Evolutionary conservation across 208 protist genomes (phyloP), one percentile per base, ranked within the genome.

Genomic region (Acanthamoeba quina): DNA sequence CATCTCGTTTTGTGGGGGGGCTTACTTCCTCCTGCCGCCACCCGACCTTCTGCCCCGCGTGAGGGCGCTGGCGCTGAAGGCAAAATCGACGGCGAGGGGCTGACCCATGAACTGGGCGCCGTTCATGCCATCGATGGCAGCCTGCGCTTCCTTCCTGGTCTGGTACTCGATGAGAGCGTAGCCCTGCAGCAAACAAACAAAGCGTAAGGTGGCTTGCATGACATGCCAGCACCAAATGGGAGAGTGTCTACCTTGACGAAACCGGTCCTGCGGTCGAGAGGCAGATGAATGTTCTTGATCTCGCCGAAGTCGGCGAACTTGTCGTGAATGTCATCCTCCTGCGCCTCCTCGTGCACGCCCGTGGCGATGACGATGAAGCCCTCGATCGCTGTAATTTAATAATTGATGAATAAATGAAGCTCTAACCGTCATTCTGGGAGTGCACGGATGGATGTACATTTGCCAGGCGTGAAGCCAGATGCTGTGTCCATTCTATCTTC

Each of bases 111-210:
- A 82, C 52, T 96, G 58, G 0, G 68, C 15, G 5, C 95, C 95
- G 4, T 80, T 76, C 29, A 78, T 86, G 24, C 78, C 58, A 24
- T 95, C 93, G 47, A 97, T 95, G 24, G 96, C 96, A n/a, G 76
- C 83, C 41, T 95, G 58, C 21, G 96, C 96, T 49, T 97, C 95
- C 34, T n/a, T 37, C 34, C 92, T 47, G 7, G 70, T 95, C 72
- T 96, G 56, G 44, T 97, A 97, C 47, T 97, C 96, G 19, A 97
- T 95, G 19, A 97, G 74, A 54, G 95, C 94, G 68, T 97, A 97
- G 7, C 95, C 96, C 90, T 97, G 86, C 5, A 31, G 3, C 6
- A 82, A 66, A 6, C 4, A 85, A 54, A 4, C 4, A 11, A 54
- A 13, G 49, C 4, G 49, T 11, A 11, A 54, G 49, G 7, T 54